phyloP scores from a whole-genome alignment of 2,329 filamentous ascomycete genomes.

The Fusarium longipes region DNA sequence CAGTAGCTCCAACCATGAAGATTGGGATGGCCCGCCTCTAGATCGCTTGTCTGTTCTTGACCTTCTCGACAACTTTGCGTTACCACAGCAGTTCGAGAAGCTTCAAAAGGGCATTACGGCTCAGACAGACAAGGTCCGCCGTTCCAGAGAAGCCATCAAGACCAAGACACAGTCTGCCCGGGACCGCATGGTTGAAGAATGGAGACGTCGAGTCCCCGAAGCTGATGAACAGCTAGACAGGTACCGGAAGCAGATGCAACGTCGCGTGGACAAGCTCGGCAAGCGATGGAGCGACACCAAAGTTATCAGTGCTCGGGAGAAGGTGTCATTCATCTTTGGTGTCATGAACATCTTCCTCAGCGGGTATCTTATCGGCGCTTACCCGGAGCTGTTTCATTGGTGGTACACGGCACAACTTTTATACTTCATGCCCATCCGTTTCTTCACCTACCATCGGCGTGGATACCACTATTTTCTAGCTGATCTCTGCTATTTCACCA shows the following conservation, averaged over 20 bases:
- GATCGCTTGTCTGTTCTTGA: constrained; percentile 94
- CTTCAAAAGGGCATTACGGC: constrained; percentile 84
- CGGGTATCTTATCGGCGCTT: constrained; percentile 90
- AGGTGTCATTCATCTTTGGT: constrained; percentile 94
- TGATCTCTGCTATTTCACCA: constrained; percentile 98
- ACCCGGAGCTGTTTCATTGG: constrained; percentile 85
- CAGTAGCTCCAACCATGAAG: constrained; percentile 86
- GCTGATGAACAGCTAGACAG: constrained; percentile 93
- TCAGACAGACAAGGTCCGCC: constrained; percentile 86
- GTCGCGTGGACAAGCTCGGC: constrained; percentile 87
- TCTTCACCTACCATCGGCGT: constrained; percentile 87
- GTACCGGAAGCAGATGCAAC: constrained; percentile 87
- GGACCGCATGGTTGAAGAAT: constrained; percentile 91
- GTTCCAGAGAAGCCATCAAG: constrained; percentile 83
- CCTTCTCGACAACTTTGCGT: constrained; percentile 90
- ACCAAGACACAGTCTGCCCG: constrained; percentile 81
- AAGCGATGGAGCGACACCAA: constrained; percentile 90
- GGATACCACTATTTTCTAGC: constrained; percentile 98
- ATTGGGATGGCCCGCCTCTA: constrained; percentile 86
- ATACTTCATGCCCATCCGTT: constrained; percentile 98
- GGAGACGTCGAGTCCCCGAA: constrained; percentile 84
- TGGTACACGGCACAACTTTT: constrained; percentile 91
- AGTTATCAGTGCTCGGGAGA: constrained; percentile 88
- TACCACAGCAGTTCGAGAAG: constrained; percentile 91
- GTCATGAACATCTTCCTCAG: constrained; percentile 98